Percentiles rank a stretch among this genome's conserved stretches.
These are phyloP conservation scores for Porpolomopsis calyptriformis DNA, from an alignment of 768 basidiomycete species.

Conservation along the genomic window DNA sequence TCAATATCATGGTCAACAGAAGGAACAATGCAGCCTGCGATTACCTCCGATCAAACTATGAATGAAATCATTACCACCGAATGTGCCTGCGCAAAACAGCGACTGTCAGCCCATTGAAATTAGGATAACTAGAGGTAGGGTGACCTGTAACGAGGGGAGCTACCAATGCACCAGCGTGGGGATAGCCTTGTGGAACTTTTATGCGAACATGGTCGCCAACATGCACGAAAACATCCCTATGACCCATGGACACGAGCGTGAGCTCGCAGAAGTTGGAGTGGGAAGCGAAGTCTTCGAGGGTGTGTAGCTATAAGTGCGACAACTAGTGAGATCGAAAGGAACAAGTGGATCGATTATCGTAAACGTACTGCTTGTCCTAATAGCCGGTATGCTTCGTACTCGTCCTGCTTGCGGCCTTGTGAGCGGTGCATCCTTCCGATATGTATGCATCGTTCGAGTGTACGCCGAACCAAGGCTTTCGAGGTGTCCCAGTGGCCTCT, in stretches of 20 bases:
- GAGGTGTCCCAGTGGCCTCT: constrained; percentile 82
- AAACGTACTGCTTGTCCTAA: constrained; percentile 59
- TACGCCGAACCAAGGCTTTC: constrained; percentile 62
- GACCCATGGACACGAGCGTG: constrained; percentile 61
- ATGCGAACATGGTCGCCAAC: constrained; percentile 74
- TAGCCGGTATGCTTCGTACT: constrained; percentile 72
- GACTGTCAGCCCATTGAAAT: neutral
- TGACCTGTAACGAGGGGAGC: constrained; percentile 74
- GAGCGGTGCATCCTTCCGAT: constrained; percentile 56
- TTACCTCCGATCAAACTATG: constrained; percentile 67
- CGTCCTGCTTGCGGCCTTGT: constrained; percentile 49
- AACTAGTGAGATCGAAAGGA: neutral
- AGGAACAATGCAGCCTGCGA: constrained; percentile 19
- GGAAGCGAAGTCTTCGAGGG: constrained; percentile 78
- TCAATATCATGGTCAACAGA: neutral
- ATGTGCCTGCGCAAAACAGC: constrained; percentile 39
- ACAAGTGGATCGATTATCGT: neutral
- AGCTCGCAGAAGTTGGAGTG: constrained; percentile 91
- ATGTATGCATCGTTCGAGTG: constrained; percentile 69
- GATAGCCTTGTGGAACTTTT: constrained; percentile 48
- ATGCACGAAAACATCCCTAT: constrained; percentile 71
- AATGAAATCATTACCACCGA: constrained; percentile 71
- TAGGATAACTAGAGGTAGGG: neutral
- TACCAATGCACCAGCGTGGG: constrained; percentile 45
- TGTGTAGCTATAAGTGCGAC: constrained; percentile 45